Conservation (phyloP, 441 rosid genomes). For the Erodium moschatum region DNA sequence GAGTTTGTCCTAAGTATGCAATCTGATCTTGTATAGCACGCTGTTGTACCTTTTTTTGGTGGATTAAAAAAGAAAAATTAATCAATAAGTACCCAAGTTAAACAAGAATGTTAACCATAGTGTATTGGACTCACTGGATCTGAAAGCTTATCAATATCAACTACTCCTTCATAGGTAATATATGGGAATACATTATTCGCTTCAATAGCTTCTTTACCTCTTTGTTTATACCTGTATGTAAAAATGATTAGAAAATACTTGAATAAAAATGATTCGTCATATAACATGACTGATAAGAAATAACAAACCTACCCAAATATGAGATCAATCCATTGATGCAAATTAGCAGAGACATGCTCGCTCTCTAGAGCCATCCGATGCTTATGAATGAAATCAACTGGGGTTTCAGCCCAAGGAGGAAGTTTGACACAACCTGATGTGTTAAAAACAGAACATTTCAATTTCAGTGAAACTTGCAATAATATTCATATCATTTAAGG, state of each 20-base stretch:
- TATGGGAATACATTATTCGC: conserved; percentile 97
- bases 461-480: conserved; percentile 8
- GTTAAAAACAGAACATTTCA: background rate
- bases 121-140: conserved; percentile 59
- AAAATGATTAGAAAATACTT: too few species aligned
- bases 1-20: conserved; percentile 98
- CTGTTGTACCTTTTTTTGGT: conserved; percentile 58
- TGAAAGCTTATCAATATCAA: conserved; percentile 48
- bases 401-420: conserved; percentile 94
- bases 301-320: conserved; percentile 58
- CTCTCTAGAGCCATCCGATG: conserved; percentile 95
- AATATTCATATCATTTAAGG: conserved; percentile 19
- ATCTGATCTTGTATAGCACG: conserved; percentile 95
- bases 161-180: conserved; percentile 58
- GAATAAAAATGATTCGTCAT: too few species aligned
- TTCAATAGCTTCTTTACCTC: conserved; percentile 93
- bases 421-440: conserved; percentile 77
- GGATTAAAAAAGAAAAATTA: conserved; percentile 20
- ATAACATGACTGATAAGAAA: too few species aligned
- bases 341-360: conserved; percentile 84
- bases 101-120: conserved; percentile 16
- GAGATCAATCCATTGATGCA: conserved; percentile 99
- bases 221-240: conserved; percentile 96
- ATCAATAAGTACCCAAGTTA: conserved; percentile 18
- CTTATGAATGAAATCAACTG: conserved; percentile 90